A percentile compares a stretch with the other conserved stretches of the same genome.
Evolutionary conservation across 23 red algal genomes (phyloP).

Genomic region (Gracilaria domingensis): DNA sequence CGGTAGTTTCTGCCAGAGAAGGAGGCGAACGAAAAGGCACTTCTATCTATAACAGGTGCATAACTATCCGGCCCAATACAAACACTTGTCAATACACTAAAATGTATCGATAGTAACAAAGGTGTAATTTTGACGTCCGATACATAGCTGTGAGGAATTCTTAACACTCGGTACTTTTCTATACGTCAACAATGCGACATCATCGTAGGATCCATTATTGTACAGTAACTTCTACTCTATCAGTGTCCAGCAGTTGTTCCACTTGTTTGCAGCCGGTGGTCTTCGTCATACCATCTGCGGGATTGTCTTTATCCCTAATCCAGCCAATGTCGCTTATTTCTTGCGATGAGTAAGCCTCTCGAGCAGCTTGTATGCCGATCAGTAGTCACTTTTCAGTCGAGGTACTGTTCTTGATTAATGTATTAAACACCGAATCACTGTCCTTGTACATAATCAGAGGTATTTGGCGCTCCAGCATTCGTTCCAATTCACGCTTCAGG

Average conservation of each 20-base stretch:
- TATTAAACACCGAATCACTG: conserved; percentile 36
- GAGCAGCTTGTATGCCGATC: conserved; percentile 30
- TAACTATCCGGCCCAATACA: too few species aligned
- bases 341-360: conserved; percentile 16
- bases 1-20: too few species aligned
- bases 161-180: background rate
- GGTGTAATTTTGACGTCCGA: too few species aligned
- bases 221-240: conserved; percentile 4
- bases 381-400: conserved; percentile 52
- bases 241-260: conserved; percentile 25
- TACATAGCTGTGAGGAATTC: too few species aligned
- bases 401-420: background rate
- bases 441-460: conserved; percentile 36
- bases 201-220: conserved; percentile 31
- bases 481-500: conserved; percentile 21
- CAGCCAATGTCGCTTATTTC: conserved; percentile 61
- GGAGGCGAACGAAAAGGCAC: too few species aligned
- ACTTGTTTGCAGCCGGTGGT: background rate
- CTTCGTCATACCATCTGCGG: conserved; percentile 35
- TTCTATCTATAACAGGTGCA: too few species aligned
- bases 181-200: background rate
- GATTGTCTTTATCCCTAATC: conserved; percentile 28
- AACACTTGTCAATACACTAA: too few species aligned
- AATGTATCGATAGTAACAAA: too few species aligned
- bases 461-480: background rate